Evolutionary conservation across 1,139 yeast species (phyloP).

Genomic region (Taiozyma sp.): DNA sequence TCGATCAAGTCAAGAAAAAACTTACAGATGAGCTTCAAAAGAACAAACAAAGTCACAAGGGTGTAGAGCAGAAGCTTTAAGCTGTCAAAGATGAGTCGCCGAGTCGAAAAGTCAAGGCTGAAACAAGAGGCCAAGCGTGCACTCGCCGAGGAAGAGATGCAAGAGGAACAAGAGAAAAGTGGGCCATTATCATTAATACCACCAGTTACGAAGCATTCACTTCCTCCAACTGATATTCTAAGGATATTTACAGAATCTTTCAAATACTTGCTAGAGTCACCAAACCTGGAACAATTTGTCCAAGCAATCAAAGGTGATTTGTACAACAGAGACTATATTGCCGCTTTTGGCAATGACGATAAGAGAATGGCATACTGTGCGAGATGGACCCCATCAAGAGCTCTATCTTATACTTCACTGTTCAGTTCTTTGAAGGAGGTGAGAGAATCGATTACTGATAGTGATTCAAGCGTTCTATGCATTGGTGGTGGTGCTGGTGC

Average conservation of each 20-base stretch:
- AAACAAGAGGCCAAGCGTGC: slow-evolving; percentile 6
- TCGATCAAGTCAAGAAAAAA: neutral
- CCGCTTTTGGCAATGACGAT: slow-evolving; percentile 60
- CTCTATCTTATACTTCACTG: slow-evolving; percentile 65
- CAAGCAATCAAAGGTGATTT: slow-evolving; percentile 68
- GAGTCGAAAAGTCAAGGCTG: slow-evolving; percentile 14
- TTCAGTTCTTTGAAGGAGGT: slow-evolving; percentile 47
- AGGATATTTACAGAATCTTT: slow-evolving; percentile 46
- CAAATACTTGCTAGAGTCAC: slow-evolving; percentile 37
- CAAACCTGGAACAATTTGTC: slow-evolving; percentile 37
- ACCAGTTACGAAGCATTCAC: slow-evolving; percentile 15
- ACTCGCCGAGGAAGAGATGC: slow-evolving; percentile 3
- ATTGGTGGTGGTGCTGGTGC: slow-evolving; percentile 93
- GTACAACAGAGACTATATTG: slow-evolving; percentile 60
- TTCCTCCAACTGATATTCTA: slow-evolving; percentile 38
- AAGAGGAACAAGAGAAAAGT: neutral
- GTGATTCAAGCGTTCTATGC: slow-evolving; percentile 40
- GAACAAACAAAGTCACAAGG: neutral
- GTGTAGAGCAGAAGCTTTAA: neutral
- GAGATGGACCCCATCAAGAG: slow-evolving; percentile 83
- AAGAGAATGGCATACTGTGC: slow-evolving; percentile 74
- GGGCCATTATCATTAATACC: slow-evolving; percentile 12
- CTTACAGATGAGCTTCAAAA: neutral
- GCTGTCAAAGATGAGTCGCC: slow-evolving; percentile 16
- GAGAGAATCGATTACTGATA: slow-evolving; percentile 18